Percentiles rank a stretch among this genome's conserved stretches.
Evolutionary conservation across 2,329 filamentous ascomycete genomes (phyloP).

Genomic region (Purpureocillium takamizusanense): DNA sequence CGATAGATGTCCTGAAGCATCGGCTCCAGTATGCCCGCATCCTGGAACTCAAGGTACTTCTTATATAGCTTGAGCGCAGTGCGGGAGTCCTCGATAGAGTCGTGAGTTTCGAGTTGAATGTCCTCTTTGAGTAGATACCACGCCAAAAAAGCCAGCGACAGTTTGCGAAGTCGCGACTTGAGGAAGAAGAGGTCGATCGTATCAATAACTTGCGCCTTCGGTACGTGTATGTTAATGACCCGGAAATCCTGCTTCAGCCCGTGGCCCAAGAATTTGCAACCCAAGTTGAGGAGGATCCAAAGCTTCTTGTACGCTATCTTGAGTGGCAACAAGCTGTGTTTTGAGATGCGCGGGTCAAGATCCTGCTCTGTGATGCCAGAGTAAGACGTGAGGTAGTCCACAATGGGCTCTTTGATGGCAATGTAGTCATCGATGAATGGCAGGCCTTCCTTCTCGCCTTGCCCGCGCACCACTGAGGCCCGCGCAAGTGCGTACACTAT

Average conservation of each 20-base stretch:
- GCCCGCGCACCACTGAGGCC: constrained; percentile 79
- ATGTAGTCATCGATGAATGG: constrained; percentile 99
- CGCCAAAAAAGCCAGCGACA: constrained; percentile 84
- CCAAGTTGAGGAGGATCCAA: constrained; percentile 91
- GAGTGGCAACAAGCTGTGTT: constrained; percentile 74
- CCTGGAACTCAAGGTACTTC: constrained; percentile 83
- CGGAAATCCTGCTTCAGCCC: constrained; percentile 93
- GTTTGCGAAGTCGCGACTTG: constrained; percentile 68
- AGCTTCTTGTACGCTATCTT: constrained; percentile 97
- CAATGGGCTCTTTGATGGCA: constrained; percentile 77
- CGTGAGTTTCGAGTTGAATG: constrained; percentile 87
- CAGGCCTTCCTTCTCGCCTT: constrained; percentile 66
- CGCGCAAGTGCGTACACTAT: constrained; percentile 87
- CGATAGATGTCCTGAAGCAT: constrained; percentile 83
- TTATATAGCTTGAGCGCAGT: constrained; percentile 83
- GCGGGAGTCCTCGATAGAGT: constrained; percentile 89
- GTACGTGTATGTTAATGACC: constrained; percentile 95
- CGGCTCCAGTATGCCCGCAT: constrained; percentile 72
- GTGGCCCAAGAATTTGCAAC: constrained; percentile 89
- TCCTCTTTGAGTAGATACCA: constrained; percentile 88
- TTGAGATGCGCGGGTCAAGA: constrained; percentile 67
- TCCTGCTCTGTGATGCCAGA: constrained; percentile 85
- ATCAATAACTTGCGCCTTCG: constrained; percentile 82
- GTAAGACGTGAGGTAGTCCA: constrained; percentile 91
- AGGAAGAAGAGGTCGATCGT: constrained; percentile 90